Percentiles rank a stretch among this genome's conserved stretches.
Evolutionary conservation across 148 eudicot genomes (phyloP).

Genomic region (Heliosperma pusillum): DNA sequence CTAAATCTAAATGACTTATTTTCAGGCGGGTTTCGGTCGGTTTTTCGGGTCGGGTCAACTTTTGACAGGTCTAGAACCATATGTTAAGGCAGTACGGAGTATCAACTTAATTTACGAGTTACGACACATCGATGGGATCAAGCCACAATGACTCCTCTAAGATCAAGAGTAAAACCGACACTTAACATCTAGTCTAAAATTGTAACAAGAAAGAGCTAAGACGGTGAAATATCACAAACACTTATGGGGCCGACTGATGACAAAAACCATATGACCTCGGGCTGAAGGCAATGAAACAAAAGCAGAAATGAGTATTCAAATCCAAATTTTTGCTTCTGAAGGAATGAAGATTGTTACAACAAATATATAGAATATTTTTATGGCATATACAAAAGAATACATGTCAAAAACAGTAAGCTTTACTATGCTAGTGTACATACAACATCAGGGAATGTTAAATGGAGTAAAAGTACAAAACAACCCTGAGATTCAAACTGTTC

Average conservation of each 20-base stretch:
- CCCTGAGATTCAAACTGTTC: neutral
- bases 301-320: neutral
- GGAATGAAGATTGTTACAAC: slow-evolving; percentile 18
- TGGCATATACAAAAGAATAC: slow-evolving; percentile 31
- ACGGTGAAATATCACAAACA: neutral
- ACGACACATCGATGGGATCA: too few species aligned
- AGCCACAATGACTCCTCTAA: neutral
- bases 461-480: slow-evolving; percentile 22
- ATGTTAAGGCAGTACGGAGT: too few species aligned
- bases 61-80: too few species aligned
- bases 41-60: too few species aligned
- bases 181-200: neutral
- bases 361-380: slow-evolving; percentile 4
- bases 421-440: slow-evolving; percentile 28
- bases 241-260: neutral
- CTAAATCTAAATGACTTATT: neutral
- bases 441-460: slow-evolving; percentile 15
- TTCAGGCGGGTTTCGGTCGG: too few species aligned
- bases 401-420: slow-evolving; percentile 19
- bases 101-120: too few species aligned
- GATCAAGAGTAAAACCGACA: neutral
- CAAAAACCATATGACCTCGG: neutral
- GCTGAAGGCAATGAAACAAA: neutral
- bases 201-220: too few species aligned
- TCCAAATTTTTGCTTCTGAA: slow-evolving; percentile 3